A percentile compares a stretch with the other conserved stretches of the same genome.
Evolutionary conservation across 2,329 filamentous ascomycete genomes (phyloP).

Genomic region (Calonectria henricotiae): DNA sequence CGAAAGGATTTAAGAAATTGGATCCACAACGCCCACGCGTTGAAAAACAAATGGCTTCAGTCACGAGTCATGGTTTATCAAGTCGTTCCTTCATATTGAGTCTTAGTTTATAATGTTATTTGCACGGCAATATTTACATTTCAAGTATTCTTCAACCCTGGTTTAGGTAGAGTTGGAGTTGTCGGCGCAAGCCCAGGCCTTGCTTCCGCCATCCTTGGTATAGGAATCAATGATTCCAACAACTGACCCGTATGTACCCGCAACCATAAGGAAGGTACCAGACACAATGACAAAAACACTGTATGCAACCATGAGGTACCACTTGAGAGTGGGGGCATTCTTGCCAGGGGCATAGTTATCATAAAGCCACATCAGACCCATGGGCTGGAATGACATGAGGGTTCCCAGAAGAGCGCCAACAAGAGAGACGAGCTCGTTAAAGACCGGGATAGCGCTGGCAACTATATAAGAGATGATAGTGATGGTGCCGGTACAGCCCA

Average conservation of each 20-base stretch:
- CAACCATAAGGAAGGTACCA: constrained; percentile 32
- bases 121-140: constrained; percentile 3
- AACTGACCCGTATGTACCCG: constrained; percentile 29
- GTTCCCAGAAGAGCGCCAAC: constrained; percentile 51
- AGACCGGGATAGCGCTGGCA: constrained; percentile 46
- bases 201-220: constrained; percentile 54
- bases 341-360: constrained; percentile 41
- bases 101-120: background rate
- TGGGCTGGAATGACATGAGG: constrained; percentile 49
- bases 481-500: constrained; percentile 41
- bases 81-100: background rate
- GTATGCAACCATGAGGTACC: constrained; percentile 42
- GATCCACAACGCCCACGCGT: background rate
- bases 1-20: background rate
- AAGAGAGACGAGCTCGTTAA: constrained; percentile 45
- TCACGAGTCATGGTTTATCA: background rate
- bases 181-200: constrained; percentile 60
- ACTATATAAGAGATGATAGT: constrained; percentile 47
- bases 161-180: constrained; percentile 56
- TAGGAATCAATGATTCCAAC: constrained; percentile 51
- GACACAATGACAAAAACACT: constrained; percentile 42
- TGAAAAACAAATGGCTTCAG: background rate
- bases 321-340: constrained; percentile 8
- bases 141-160: background rate
- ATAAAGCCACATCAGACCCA: constrained; percentile 50